phyloP scores from a whole-genome alignment of 148 eudicot genomes.

The Rhododendron griersonianum region DNA sequence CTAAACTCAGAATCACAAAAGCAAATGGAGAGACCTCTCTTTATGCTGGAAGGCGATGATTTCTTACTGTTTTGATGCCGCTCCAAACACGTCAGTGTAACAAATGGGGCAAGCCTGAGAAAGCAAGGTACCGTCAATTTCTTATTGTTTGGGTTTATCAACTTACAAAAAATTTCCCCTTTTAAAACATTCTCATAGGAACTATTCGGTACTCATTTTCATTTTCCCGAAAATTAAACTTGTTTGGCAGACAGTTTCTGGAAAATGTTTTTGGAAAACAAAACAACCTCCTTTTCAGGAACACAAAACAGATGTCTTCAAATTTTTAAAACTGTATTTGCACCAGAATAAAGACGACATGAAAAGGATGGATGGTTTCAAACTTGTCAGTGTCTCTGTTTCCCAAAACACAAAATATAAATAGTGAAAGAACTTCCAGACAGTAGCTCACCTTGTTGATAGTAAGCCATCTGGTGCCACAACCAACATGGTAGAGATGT shows the following conservation, averaged over 20 bases:
- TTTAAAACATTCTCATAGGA: neutral
- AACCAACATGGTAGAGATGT: conserved; percentile 73
- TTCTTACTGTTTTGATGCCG: conserved; percentile 33
- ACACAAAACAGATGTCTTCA: neutral
- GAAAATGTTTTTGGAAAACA: neutral
- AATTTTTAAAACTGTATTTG: neutral
- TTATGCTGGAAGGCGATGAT: neutral
- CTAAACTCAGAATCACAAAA: conserved; percentile 11
- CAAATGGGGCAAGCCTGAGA: conserved; percentile 92
- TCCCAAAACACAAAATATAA: neutral
- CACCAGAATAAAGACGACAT: neutral
- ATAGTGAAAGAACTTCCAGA: neutral
- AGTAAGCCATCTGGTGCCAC: conserved; percentile 88
- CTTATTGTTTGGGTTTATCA: neutral
- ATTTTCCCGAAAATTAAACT: neutral
- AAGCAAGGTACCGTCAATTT: neutral
- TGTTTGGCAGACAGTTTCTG: neutral
- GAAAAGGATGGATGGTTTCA: neutral
- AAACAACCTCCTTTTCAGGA: neutral
- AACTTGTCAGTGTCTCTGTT: neutral
- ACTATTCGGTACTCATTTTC: neutral
- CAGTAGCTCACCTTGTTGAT: conserved; percentile 68
- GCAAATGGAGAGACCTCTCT: neutral
- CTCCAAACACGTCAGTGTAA: conserved; percentile 58
- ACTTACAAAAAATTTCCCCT: neutral